Conservation (phyloP, 257 asterid species). For the Paraleonurus japonicus region DNA sequence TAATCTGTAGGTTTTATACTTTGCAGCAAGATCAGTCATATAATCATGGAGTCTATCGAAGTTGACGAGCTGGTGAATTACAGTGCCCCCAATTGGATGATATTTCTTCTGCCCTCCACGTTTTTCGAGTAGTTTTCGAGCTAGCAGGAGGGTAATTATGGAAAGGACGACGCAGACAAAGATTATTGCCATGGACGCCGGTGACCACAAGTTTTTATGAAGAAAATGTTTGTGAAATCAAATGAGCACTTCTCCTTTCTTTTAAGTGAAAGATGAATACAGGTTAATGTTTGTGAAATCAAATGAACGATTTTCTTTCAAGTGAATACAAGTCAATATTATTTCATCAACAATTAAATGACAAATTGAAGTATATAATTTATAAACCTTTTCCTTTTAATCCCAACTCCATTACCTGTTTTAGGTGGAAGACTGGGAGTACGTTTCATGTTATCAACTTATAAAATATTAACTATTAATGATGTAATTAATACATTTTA, state of each 20-base stretch:
- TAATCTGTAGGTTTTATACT: conserved; percentile 56
- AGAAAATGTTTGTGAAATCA: background rate
- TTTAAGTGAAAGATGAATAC: no score
- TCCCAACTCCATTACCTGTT: no score
- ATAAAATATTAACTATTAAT: no score
- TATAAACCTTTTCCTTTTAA: no score
- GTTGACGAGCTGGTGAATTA: conserved; percentile 49
- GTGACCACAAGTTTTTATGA: background rate
- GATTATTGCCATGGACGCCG: conserved; percentile 19
- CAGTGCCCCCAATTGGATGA: conserved; percentile 70
- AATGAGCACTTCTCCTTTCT: background rate
- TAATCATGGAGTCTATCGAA: conserved; percentile 60
- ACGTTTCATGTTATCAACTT: no score
- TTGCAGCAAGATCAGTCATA: conserved; percentile 61
- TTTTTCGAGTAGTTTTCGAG: conserved; percentile 24
- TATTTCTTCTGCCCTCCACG: conserved; percentile 30
- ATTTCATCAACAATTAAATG: no score
- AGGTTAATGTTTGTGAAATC: no score
- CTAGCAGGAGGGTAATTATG: conserved; percentile 20
- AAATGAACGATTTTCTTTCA: no score
- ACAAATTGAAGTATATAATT: no score
- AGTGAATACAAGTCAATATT: no score
- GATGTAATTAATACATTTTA: no score
- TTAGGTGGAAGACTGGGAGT: no score
- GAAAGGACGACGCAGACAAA: conserved; percentile 23